Evolutionary conservation across 331 rosid species (phyloP), one percentile per base, ranked within the genome.

Genomic region (Pyrus hybrid): DNA sequence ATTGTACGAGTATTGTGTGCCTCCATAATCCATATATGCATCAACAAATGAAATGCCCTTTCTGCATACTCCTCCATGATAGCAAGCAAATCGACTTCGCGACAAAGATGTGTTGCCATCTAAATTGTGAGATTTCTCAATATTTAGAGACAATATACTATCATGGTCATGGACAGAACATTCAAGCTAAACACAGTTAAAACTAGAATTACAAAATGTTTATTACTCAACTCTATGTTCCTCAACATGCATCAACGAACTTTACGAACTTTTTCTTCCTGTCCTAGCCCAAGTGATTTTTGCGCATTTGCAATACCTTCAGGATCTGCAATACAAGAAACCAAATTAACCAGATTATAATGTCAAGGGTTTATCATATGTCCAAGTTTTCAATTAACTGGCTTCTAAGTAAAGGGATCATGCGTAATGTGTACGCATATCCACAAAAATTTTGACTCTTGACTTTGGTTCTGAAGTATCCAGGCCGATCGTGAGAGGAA

Each of bases 281-380:
- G 88, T 28, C 88, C 91, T 28, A 87, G 23, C n/a, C 91, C 91
- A 4, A 87, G 88, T 2, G 91, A 87, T 66, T 84, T 87, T 80
- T 87, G 88, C 4, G 87, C 91, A 37, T 79, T 80, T 57, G 86
- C 91, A 72, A 87, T 79, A 23, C 91, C 91, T 72, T 87, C 84
- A 6, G 91, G 91, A 81, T 87, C 91, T 87, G 85, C 73, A 65
- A 57, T 45, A n/a, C n/a, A 63, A 41, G 4, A 12, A 49, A 49
- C 17, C 37, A 63, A 18, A 28, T 25, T 21, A 35, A 74, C 63
- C 67, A 41, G 58, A 53, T 4, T 20, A 25, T 16, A 62, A 62
- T 22, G 61, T 1, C 56, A 71, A 23, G 13, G 60, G 37, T 63
- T 20, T 14, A 67, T 28, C 20, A 12, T 21, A 43, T 2, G 63